Conservation (phyloP, 306 rosid genomes). For the Prunus mume region DNA sequence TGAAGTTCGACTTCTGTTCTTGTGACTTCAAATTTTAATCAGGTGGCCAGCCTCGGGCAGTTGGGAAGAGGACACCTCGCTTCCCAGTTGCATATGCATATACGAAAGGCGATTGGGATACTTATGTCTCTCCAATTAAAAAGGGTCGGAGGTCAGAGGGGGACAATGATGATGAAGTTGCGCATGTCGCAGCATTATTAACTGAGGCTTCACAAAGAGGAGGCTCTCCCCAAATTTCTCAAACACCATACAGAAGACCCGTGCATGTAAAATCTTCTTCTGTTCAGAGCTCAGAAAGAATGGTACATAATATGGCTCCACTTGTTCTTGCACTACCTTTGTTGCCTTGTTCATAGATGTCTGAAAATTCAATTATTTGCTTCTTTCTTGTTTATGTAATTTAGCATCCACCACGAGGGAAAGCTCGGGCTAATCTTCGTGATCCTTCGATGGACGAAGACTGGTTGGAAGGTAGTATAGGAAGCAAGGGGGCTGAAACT, state of each 20-base stretch:
- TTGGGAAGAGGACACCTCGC: slow-evolving; percentile 82
- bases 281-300: slow-evolving; percentile 47
- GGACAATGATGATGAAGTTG: slow-evolving; percentile 56
- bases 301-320: slow-evolving; percentile 28
- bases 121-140: slow-evolving; percentile 42
- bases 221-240: slow-evolving; percentile 61
- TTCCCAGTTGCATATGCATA: slow-evolving; percentile 51
- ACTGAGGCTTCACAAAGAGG: slow-evolving; percentile 69
- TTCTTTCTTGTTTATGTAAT: slow-evolving; percentile 25
- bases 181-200: slow-evolving; percentile 53
- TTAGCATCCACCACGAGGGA: slow-evolving; percentile 43
- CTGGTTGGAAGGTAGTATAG: slow-evolving; percentile 61
- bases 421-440: slow-evolving; percentile 39
- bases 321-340: slow-evolving; percentile 1
- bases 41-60: slow-evolving; percentile 76
- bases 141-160: slow-evolving; percentile 44
- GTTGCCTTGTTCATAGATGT: slow-evolving; percentile 14
- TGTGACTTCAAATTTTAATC: slow-evolving; percentile 26
- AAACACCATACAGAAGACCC: slow-evolving; percentile 35
- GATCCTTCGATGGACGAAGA: slow-evolving; percentile 48
- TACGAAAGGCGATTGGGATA: slow-evolving; percentile 42
- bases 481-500: slow-evolving; percentile 70
- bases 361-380: slow-evolving; percentile 10
- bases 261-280: slow-evolving; percentile 42
- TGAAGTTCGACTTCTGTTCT: slow-evolving; percentile 16